These are phyloP conservation scores for Codiaeum variegatum DNA, from an alignment of 441 rosid species.

Conservation along the genomic window DNA sequence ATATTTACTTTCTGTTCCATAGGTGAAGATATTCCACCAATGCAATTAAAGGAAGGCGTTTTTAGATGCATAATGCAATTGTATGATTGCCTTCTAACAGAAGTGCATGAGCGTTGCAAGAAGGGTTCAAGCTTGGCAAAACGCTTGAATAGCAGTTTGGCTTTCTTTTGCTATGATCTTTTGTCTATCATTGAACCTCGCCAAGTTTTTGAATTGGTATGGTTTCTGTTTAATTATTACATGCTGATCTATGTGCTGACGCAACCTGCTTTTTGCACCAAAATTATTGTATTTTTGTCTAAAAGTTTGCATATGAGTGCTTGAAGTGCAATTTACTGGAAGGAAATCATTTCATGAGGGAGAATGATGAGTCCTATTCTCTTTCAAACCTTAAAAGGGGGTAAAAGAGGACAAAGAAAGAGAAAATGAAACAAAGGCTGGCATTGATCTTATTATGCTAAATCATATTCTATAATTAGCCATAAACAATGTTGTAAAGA, in stretches of 20 bases:
- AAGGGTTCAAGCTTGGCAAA: constrained; percentile 96
- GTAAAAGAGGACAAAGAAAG: too few relatives aligned
- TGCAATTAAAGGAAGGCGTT: constrained; percentile 96
- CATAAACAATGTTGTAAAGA: neutral
- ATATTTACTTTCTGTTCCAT: constrained; percentile 20
- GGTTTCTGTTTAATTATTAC: constrained; percentile 22
- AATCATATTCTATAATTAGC: neutral
- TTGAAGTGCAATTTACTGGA: neutral
- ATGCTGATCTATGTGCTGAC: neutral
- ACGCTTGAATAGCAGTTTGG: constrained; percentile 96
- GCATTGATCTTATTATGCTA: neutral
- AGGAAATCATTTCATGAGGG: neutral
- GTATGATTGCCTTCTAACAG: constrained; percentile 95
- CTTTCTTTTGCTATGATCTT: constrained; percentile 98
- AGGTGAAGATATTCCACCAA: constrained; percentile 99
- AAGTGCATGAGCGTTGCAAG: constrained; percentile 98
- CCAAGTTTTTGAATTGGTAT: constrained; percentile 96
- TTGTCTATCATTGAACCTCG: constrained; percentile 93
- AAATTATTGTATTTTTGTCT: neutral
- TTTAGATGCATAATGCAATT: constrained; percentile 91
- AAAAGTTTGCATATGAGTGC: neutral
- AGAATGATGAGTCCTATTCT: neutral
- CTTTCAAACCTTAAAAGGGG: neutral
- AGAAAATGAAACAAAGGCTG: neutral
- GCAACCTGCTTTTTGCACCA: neutral